phyloP scores from a whole-genome alignment of 1,139 yeast species.

The Geotrichum siamense region DNA sequence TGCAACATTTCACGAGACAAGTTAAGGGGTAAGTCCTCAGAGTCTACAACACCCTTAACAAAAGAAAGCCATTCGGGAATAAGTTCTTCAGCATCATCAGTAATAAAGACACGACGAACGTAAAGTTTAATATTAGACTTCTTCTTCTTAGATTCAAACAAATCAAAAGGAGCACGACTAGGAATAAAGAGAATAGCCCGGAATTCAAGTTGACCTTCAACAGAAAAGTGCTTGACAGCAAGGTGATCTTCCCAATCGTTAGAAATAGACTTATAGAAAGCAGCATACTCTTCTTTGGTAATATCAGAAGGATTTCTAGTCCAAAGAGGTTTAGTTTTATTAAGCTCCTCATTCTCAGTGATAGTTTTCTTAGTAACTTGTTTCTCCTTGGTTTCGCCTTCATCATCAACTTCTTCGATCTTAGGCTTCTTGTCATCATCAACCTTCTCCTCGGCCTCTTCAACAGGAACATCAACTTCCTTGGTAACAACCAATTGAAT shows the following conservation, averaged over 20 bases:
- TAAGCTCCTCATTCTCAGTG: conserved; percentile 90
- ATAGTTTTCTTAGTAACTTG: conserved; percentile 83
- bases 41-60: conserved; percentile 98
- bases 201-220: conserved; percentile 99
- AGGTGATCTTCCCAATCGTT: conserved; percentile 99
- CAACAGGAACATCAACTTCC: conserved; percentile 96
- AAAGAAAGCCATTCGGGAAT: conserved; percentile 98
- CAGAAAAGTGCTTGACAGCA: conserved; percentile 99
- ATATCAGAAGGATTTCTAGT: conserved; percentile 98
- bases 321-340: conserved; percentile 99
- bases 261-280: conserved; percentile 98
- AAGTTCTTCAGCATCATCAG: conserved; percentile 98
- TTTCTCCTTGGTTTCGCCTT: conserved; percentile 57
- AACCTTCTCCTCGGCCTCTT: conserved; percentile 48
- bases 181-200: conserved; percentile 97
- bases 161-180: conserved; percentile 98
- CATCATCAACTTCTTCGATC: conserved; percentile 65
- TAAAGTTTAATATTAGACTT: conserved; percentile 97
- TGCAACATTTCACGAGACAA: conserved; percentile 99
- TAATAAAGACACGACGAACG: conserved; percentile 99
- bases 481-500: conserved; percentile 96
- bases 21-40: conserved; percentile 99
- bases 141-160: conserved; percentile 97
- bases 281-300: conserved; percentile 96
- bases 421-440: conserved; percentile 60